These are phyloP conservation scores for Thelonectria rubi DNA, from an alignment of 2,329 filamentous ascomycete genomes.

Conservation along the genomic window DNA sequence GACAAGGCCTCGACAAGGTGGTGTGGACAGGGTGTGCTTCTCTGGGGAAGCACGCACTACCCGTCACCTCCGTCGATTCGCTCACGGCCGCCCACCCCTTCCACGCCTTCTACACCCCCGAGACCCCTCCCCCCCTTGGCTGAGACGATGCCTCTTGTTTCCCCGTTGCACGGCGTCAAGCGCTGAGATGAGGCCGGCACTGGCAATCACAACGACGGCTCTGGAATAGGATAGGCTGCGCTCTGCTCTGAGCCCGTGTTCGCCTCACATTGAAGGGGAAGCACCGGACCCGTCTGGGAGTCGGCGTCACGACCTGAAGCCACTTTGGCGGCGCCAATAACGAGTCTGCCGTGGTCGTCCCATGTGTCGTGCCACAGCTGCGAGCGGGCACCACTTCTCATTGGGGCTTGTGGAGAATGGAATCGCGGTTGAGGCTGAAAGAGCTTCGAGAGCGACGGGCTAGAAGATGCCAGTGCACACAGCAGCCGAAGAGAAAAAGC, in stretches of 20 bases:
- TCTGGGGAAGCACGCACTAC: conserved; percentile 36
- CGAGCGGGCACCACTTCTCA: conserved; percentile 32
- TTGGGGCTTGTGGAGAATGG: conserved; percentile 27
- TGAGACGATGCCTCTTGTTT: conserved; percentile 34
- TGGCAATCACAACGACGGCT: conserved; percentile 32
- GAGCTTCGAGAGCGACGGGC: conserved; percentile 29
- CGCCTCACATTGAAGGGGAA: neutral
- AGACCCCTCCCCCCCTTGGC: conserved; percentile 29
- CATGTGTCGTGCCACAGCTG: conserved; percentile 41
- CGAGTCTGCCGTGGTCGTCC: conserved; percentile 35
- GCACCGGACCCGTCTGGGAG: conserved; percentile 19
- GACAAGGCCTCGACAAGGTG: conserved; percentile 11
- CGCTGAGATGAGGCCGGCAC: conserved; percentile 18
- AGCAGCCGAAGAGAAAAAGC: conserved; percentile 36
- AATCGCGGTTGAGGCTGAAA: conserved; percentile 41
- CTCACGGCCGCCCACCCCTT: conserved; percentile 23
- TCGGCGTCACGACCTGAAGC: conserved; percentile 36
- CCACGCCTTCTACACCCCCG: too few species aligned
- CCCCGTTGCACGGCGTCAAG: conserved; percentile 23
- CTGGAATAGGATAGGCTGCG: conserved; percentile 16
- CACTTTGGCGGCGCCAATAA: conserved; percentile 30
- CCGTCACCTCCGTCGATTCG: conserved; percentile 28
- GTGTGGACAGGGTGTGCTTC: conserved; percentile 29
- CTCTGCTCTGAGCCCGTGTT: conserved; percentile 4
- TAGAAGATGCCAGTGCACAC: conserved; percentile 35